Conservation (phyloP, 345 rosid species). For the sweet orange (Citrus sinensis) region DNA sequence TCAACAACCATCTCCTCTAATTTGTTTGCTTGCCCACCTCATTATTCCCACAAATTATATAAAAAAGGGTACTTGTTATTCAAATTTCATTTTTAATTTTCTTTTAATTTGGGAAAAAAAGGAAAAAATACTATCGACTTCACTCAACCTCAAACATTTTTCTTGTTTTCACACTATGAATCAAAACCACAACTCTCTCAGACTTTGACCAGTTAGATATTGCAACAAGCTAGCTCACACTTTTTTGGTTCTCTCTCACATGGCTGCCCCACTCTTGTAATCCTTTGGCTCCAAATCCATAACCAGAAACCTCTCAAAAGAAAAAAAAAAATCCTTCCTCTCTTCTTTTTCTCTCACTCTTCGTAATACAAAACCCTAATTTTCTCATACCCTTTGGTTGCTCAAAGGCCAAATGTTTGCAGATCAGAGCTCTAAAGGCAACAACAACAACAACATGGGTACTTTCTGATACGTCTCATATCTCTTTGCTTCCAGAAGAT, state of each 20-base stretch:
- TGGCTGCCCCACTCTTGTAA: conserved; percentile 23
- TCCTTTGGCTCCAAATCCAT: conserved; percentile 27
- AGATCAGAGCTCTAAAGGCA: conserved; percentile 36
- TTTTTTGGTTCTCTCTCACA: background rate
- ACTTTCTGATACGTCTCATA: conserved; percentile 25
- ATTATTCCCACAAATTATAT: conserved; percentile 13
- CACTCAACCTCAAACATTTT: background rate
- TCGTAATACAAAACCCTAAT: conserved; percentile 26
- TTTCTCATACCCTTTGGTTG: background rate
- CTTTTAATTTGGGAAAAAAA: too few relatives aligned
- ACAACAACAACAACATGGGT: conserved; percentile 17
- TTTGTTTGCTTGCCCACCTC: conserved; percentile 39
- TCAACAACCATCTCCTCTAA: conserved; percentile 47
- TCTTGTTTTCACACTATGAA: conserved; percentile 28
- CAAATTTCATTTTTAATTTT: background rate
- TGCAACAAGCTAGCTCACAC: conserved; percentile 7
- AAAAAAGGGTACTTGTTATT: background rate
- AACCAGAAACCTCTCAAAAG: conserved; percentile 18
- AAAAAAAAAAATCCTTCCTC: background rate
- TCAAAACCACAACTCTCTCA: conserved; percentile 20
- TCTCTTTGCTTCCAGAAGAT: conserved; percentile 21
- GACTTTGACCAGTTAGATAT: conserved; percentile 21
- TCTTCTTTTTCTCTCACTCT: background rate
- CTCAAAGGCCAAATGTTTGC: conserved; percentile 25
- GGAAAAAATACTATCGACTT: background rate